Evolutionary conservation across 1,139 yeast genomes (phyloP), one percentile per base, ranked within the genome.

Genomic region (Yamadazyma jaroonii): DNA sequence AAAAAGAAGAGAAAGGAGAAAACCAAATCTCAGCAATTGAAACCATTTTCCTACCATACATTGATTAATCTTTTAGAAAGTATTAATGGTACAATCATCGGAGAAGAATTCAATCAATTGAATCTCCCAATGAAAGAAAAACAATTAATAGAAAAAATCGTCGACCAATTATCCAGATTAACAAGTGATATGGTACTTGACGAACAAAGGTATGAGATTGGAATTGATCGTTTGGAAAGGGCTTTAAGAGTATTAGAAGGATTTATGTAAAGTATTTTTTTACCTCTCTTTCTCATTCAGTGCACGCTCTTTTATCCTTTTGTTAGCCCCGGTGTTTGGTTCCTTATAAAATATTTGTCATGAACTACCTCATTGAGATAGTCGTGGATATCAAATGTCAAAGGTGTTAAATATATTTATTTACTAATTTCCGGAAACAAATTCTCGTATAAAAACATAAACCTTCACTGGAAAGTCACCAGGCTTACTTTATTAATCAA

Each of bases 161-260:
- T 90, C 4, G 95, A 88, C 52, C 83, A 95, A 2, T 67, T 90
- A 40, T 83, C 94, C 15, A 72, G 94, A 50, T 72, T 90, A 43
- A 87, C 95, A 3, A 86, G 90, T 40, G 96, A 89, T 56, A 89
- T 90, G 86, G 83, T 87, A 38, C 60, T 86, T 38, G 96, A 90
- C 58, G 86, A 85, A 30, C 79, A 77, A 25, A 75, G 94, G 51
- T 81, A 85, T 44, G 83, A 82, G 21, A 85, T 85, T 44, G 96
- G 96, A n/a, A 74, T 87, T 29, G 72, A 77, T 45, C 67, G 97
- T 44, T 64, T 90, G 47, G 86, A 84, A 50, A 81, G 80, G 52
- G 97, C 96, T 0, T 72, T 88, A 41, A 67, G 86, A 39, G 95
- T 89, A 1, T 67, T 90, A 37, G 97, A 90, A 56, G 97, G 97